Evolutionary conservation across 768 basidiomycete genomes (phyloP).

Genomic region (Kwoniella sp.): DNA sequence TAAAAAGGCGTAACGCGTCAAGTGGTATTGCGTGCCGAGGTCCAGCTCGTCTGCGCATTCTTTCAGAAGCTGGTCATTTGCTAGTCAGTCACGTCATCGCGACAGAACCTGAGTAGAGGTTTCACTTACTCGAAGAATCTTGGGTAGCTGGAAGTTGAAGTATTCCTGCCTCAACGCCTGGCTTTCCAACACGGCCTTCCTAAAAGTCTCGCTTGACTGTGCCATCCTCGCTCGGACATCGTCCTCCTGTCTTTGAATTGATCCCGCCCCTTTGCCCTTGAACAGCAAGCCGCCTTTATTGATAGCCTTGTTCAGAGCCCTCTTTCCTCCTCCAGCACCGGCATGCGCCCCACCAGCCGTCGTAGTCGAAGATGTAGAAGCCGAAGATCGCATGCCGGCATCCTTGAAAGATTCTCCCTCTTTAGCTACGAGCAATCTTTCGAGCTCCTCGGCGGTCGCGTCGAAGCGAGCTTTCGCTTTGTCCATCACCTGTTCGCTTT

Average conservation of each 20-base stretch:
- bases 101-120: no score
- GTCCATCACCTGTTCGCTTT: slow-evolving; percentile 81
- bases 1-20: slow-evolving; percentile 90
- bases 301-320: slow-evolving; percentile 85
- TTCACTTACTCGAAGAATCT: slow-evolving; percentile 82
- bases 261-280: slow-evolving; percentile 90
- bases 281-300: slow-evolving; percentile 84
- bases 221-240: slow-evolving; percentile 87
- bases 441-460: slow-evolving; percentile 87
- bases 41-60: slow-evolving; percentile 96
- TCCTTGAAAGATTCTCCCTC: slow-evolving; percentile 92
- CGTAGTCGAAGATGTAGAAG: slow-evolving; percentile 34
- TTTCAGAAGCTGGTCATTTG: slow-evolving; percentile 71
- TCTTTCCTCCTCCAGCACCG: slow-evolving; percentile 63
- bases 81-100: not conserved
- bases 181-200: slow-evolving; percentile 85
- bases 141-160: slow-evolving; percentile 94
- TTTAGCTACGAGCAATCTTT: slow-evolving; percentile 86
- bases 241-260: slow-evolving; percentile 92
- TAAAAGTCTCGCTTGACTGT: slow-evolving; percentile 78
- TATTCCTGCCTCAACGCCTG: slow-evolving; percentile 93
- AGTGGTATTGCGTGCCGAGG: slow-evolving; percentile 95
- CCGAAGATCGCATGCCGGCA: slow-evolving; percentile 58
- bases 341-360: slow-evolving; percentile 58
- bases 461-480: slow-evolving; percentile 87